Evolutionary conservation across 139 green algal genomes (phyloP).

Genomic region (Asterochloris sp.): DNA sequence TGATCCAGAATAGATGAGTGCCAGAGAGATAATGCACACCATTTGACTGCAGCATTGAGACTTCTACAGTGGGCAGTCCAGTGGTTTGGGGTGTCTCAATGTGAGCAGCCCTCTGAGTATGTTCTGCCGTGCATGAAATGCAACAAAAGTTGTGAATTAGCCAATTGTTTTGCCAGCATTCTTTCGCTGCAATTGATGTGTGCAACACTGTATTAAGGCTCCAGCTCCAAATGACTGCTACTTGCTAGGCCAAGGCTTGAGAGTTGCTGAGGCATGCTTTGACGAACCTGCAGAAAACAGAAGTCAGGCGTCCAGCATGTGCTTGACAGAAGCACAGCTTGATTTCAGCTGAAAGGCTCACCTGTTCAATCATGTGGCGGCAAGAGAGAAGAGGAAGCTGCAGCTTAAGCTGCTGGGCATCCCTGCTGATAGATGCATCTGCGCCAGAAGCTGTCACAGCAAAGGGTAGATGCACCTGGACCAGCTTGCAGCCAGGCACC

Average conservation of each 20-base stretch:
- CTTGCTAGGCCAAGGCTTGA: background rate
- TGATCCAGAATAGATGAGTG: no score
- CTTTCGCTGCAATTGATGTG: no score
- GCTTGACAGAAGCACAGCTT: no score
- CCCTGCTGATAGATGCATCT: background rate
- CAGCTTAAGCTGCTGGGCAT: background rate
- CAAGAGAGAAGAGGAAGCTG: constrained; percentile 7
- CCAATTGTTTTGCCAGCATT: no score
- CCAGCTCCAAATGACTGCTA: constrained; percentile 14
- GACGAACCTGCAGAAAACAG: background rate
- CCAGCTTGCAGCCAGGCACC: background rate
- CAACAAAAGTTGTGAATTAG: no score
- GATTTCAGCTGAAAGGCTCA: background rate
- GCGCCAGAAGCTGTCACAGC: constrained; percentile 2
- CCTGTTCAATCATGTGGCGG: background rate
- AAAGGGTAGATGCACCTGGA: constrained; percentile 9
- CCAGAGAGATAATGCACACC: no score
- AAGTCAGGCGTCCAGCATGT: no score
- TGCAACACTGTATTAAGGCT: background rate
- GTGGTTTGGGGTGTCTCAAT: no score
- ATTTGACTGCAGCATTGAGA: no score
- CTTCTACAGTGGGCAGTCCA: no score
- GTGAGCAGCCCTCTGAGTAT: no score
- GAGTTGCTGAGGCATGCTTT: constrained; percentile 1
- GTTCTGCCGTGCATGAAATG: no score